phyloP scores from a whole-genome alignment of 1,284 basidiomycete species.

The Cutaneotrichosporon dermatis region DNA sequence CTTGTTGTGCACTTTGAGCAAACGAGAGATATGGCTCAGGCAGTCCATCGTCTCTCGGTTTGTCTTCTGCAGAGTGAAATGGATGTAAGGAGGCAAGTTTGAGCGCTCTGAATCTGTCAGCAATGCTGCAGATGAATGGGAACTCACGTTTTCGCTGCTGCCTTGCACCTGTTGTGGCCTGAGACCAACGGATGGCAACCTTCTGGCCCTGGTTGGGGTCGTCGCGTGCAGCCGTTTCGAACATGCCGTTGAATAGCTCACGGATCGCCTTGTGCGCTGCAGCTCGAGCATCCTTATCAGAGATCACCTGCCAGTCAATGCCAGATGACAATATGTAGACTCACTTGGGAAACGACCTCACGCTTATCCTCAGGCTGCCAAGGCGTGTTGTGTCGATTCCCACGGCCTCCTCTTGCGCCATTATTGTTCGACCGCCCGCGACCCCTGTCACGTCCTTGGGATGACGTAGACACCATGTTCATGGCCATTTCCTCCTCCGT shows the following conservation, averaged over 20 bases:
- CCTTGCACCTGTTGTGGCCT: constrained; percentile 6
- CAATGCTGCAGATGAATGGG: no score
- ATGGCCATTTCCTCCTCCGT: constrained; percentile 34
- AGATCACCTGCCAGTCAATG: constrained; percentile 59
- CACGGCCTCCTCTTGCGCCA: not conserved
- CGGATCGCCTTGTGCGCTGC: constrained; percentile 76
- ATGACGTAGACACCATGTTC: constrained; percentile 23
- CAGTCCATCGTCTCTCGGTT: constrained; percentile 97
- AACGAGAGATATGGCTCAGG: constrained; percentile 69
- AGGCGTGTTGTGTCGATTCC: constrained; percentile 6
- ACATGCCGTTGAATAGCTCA: constrained; percentile 71
- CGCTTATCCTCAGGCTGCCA: constrained; percentile 56
- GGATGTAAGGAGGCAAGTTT: constrained; percentile 68
- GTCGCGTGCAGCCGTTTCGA: constrained; percentile 58
- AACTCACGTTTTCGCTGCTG: constrained; percentile 11
- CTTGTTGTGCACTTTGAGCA: constrained; percentile 67
- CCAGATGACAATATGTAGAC: constrained; percentile 5
- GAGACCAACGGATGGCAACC: constrained; percentile 40
- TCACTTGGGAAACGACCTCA: constrained; percentile 72
- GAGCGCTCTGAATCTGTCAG: not conserved
- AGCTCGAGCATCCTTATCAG: constrained; percentile 73
- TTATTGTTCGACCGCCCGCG: constrained; percentile 1
- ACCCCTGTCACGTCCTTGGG: constrained; percentile 18
- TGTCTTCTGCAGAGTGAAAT: constrained; percentile 95
- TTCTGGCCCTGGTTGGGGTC: constrained; percentile 25